These are phyloP conservation scores for Geosiphon pyriformis DNA, from an alignment of 192 early-diverging fungal genomes.

Conservation along the genomic window DNA sequence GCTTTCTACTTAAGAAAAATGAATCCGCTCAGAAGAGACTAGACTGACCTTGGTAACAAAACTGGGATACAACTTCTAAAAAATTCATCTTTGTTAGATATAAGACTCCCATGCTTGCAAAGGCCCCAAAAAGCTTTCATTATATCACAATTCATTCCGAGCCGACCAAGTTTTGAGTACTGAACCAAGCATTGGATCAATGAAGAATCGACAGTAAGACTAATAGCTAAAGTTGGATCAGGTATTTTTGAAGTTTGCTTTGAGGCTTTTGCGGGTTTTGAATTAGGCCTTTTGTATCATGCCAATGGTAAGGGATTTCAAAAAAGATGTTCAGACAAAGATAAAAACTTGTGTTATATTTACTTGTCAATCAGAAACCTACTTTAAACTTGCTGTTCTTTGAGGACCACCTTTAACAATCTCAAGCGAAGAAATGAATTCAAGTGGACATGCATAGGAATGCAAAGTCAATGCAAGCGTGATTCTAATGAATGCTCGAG, in stretches of 20 bases:
- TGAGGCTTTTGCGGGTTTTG: background rate
- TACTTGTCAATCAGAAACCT: too few species aligned
- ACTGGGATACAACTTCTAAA: slow-evolving; percentile 39
- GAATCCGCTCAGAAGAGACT: too few species aligned
- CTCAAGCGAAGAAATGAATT: slow-evolving; percentile 3
- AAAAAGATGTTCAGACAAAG: background rate
- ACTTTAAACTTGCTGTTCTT: background rate
- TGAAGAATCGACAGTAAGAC: slow-evolving; percentile 22
- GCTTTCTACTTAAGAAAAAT: too few species aligned
- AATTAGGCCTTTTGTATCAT: background rate
- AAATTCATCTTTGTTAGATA: slow-evolving; percentile 44
- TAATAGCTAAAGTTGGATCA: slow-evolving; percentile 15
- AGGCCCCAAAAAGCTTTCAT: slow-evolving; percentile 41
- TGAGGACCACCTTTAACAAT: background rate
- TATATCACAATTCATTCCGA: slow-evolving; percentile 39
- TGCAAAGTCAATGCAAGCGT: slow-evolving; percentile 12
- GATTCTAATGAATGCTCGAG: slow-evolving; percentile 11
- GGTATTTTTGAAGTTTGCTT: slow-evolving; percentile 19
- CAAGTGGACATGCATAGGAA: slow-evolving; percentile 18
- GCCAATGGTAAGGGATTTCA: too few species aligned
- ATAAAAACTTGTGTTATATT: background rate
- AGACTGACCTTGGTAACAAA: slow-evolving; percentile 42
- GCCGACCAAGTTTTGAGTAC: slow-evolving; percentile 33
- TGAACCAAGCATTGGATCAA: slow-evolving; percentile 32
- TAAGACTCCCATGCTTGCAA: slow-evolving; percentile 33